Evolutionary conservation across 768 basidiomycete genomes (phyloP), one percentile per base, ranked within the genome.

Genomic region (Leccinum arenicola): DNA sequence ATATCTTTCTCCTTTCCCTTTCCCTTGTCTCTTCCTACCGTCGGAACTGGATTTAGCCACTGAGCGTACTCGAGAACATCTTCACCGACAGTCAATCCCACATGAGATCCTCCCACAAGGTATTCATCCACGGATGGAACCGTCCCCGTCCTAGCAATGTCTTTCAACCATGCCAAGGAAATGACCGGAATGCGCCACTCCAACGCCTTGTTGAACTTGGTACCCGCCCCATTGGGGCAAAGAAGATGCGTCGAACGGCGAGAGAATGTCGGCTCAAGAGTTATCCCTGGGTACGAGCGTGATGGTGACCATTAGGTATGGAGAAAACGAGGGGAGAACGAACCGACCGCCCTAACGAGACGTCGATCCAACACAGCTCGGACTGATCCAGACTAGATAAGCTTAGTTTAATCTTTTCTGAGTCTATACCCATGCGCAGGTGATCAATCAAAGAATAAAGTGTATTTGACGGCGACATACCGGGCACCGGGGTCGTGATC

Each of bases 161-260:
- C 75, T 12, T 77, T 77, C 17, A 97, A 68, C 93, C 93, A 97
- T 10, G 74, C 76, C 70, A 88, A 76, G 38, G 80, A 77, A 21
- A 95, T 78, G n/a, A 91, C 83, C 0, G 87, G 85, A 8, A 89
- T 82, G 14, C 79, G 79, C 94, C 95, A 96, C 68, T 91, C 84
- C 40, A 71, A 67, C 3, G 94, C 93, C 70, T 88, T 92, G 15
- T 86, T 82, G 54, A 83, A 91, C 69, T 97, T 96, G 23, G 79
- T 76, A 15, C 95, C 93, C 0, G 69, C 74, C 0, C 80, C 83
- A 6, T 84, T 78, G 0, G 89, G 88, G 68, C 93, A 94, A 8
- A 97, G 75, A 1, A 97, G 78, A 64, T 96, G 91, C 0, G 94
- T 95, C 2, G 87, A 83, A 10, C 78, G 80, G 17, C 84, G 79